phyloP scores from a whole-genome alignment of 2,329 filamentous ascomycete genomes.

The Sporothrix phasma region DNA sequence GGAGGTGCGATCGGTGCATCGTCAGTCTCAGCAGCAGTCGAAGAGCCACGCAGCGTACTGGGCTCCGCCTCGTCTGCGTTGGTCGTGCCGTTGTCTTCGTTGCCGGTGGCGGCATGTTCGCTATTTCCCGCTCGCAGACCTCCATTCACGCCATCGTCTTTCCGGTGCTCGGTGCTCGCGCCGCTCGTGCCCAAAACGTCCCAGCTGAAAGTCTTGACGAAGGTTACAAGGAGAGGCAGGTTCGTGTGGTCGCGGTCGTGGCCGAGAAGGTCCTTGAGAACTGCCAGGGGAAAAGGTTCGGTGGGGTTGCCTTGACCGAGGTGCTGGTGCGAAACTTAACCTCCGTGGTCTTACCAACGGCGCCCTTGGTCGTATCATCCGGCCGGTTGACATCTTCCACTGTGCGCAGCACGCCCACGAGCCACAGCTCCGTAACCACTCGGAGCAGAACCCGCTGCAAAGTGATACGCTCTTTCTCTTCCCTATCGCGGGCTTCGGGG shows the following conservation, averaged over 20 bases:
- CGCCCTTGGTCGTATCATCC: conserved; percentile 53
- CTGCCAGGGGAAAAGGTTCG: conserved; percentile 91
- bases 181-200: conserved; percentile 78
- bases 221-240: conserved; percentile 81
- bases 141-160: conserved; percentile 65
- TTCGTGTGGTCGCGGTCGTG: conserved; percentile 90
- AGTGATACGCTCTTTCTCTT: conserved; percentile 86
- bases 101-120: conserved; percentile 15
- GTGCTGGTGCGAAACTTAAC: conserved; percentile 45
- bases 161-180: conserved; percentile 65
- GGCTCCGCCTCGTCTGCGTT: background rate
- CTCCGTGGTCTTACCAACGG: conserved; percentile 52
- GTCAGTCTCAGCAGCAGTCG: conserved; percentile 27
- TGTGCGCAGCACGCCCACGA: conserved; percentile 78
- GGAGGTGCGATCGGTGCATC: conserved; percentile 66
- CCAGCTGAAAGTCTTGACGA: conserved; percentile 94
- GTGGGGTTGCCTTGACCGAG: conserved; percentile 53
- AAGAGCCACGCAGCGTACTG: background rate
- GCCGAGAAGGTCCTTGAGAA: conserved; percentile 91
- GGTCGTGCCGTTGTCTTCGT: background rate
- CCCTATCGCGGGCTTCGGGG: conserved; percentile 77
- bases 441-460: conserved; percentile 79
- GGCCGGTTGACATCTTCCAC: conserved; percentile 56
- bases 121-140: conserved; percentile 13
- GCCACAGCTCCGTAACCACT: conserved; percentile 91